phyloP scores from a whole-genome alignment of 192 early-diverging fungal species.

The Mortierella claussenii region DNA sequence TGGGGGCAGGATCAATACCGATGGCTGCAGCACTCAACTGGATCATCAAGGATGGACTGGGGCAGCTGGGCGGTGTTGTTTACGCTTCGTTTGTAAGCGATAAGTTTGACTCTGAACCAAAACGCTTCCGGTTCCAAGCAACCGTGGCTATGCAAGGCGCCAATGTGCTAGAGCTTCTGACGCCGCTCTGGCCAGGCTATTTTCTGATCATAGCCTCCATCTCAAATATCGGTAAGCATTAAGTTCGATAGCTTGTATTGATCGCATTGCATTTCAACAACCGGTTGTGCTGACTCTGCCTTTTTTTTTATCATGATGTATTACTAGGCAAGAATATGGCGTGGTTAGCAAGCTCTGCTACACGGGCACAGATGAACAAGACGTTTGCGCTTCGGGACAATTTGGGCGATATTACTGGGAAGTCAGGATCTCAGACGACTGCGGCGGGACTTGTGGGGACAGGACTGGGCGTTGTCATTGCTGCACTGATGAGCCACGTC shows the following conservation, averaged over 20 bases:
- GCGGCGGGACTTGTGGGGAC: constrained; percentile 80
- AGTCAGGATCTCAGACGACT: constrained; percentile 84
- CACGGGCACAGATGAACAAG: constrained; percentile 84
- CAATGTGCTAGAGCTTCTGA: constrained; percentile 80
- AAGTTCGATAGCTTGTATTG: no score
- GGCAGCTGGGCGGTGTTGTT: constrained; percentile 84
- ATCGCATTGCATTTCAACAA: no score
- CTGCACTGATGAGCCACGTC: constrained; percentile 56
- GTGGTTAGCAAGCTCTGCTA: constrained; percentile 84
- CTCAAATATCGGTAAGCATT: constrained; percentile 83
- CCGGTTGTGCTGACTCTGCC: no score
- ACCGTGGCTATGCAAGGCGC: constrained; percentile 77
- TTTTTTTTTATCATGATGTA: no score
- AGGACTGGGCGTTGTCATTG: constrained; percentile 54
- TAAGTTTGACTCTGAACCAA: constrained; percentile 85
- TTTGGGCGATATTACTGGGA: constrained; percentile 87
- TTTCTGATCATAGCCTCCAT: constrained; percentile 79
- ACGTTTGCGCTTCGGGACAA: constrained; percentile 79
- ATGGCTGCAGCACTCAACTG: constrained; percentile 89
- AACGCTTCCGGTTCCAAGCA: constrained; percentile 83
- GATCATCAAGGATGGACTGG: constrained; percentile 93
- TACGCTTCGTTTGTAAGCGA: constrained; percentile 81
- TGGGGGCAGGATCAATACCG: constrained; percentile 78
- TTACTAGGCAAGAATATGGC: constrained; percentile 78
- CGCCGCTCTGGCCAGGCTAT: constrained; percentile 80